phyloP scores from a whole-genome alignment of 371 early-diverging fungal species.

The Mucor circinelloides region DNA sequence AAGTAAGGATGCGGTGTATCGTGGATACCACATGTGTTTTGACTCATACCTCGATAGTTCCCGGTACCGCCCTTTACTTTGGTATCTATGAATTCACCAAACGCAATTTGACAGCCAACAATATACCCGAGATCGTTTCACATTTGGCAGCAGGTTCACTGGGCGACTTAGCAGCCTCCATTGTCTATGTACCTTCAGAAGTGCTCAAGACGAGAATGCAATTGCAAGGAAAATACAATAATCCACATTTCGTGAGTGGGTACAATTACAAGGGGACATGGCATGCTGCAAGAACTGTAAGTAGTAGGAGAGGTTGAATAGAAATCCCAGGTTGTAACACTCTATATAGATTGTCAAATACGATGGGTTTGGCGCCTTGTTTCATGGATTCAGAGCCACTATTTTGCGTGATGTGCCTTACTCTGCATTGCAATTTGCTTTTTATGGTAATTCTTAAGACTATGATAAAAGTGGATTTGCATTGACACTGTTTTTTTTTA shows the following conservation, averaged over 20 bases:
- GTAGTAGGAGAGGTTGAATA: neutral
- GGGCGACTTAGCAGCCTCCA: conserved; percentile 74
- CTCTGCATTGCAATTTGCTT: conserved; percentile 74
- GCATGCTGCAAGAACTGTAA: conserved; percentile 72
- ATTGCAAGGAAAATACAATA: conserved; percentile 79
- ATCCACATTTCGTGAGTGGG: conserved; percentile 74
- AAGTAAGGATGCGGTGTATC: conserved; percentile 38
- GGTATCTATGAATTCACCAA: conserved; percentile 76
- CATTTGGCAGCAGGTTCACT: conserved; percentile 76
- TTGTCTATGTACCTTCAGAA: conserved; percentile 81
- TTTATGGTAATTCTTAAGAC: conserved; percentile 55
- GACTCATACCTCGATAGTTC: conserved; percentile 57
- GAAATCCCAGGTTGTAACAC: neutral
- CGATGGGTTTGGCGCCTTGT: conserved; percentile 64
- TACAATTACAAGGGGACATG: conserved; percentile 75
- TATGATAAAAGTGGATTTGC: no score
- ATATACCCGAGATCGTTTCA: conserved; percentile 61
- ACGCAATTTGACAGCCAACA: conserved; percentile 57
- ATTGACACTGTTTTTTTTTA: neutral
- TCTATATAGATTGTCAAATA: conserved; percentile 57
- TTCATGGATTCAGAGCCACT: conserved; percentile 70
- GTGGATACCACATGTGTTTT: conserved; percentile 63
- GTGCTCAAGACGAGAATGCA: conserved; percentile 83
- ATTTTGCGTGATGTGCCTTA: conserved; percentile 74
- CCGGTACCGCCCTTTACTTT: conserved; percentile 75